Evolutionary conservation across 441 rosid genomes (phyloP).

Genomic region (Eruca vesicaria): DNA sequence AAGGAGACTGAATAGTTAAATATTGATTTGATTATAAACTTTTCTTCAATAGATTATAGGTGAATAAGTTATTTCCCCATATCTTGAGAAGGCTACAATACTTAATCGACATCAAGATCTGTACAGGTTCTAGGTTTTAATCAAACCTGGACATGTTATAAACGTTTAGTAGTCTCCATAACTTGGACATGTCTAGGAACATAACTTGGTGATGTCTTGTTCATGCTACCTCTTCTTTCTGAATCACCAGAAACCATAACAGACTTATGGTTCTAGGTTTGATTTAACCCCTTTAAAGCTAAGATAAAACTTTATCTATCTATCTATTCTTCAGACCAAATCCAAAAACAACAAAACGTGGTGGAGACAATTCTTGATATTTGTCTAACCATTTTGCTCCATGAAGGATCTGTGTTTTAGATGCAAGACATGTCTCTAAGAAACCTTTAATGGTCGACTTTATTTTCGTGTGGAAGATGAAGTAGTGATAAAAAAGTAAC

Average conservation of each 20-base stretch:
- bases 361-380: conserved; percentile 2
- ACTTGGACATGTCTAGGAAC: conserved; percentile 4
- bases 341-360: not conserved
- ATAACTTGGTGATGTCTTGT: conserved; percentile 14
- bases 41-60: too few species aligned
- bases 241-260: conserved; percentile 59
- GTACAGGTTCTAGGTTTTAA: too few species aligned
- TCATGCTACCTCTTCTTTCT: conserved; percentile 27
- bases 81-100: too few species aligned
- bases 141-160: too few species aligned
- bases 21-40: too few species aligned
- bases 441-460: too few species aligned
- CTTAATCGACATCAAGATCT: too few species aligned
- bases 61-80: too few species aligned
- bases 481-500: not conserved
- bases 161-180: conserved; percentile 30
- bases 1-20: not conserved
- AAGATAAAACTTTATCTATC: conserved; percentile 8
- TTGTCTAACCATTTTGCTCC: not conserved
- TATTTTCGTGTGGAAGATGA: too few species aligned
- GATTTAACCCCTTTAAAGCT: not conserved
- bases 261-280: conserved; percentile 69
- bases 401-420: conserved; percentile 7
- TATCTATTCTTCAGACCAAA: too few species aligned
- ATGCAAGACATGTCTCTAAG: too few species aligned